A percentile compares a stretch with the other conserved stretches of the same genome.
phyloP scores from a whole-genome alignment of 192 early-diverging fungal genomes.

The Lobosporangium transversale region DNA sequence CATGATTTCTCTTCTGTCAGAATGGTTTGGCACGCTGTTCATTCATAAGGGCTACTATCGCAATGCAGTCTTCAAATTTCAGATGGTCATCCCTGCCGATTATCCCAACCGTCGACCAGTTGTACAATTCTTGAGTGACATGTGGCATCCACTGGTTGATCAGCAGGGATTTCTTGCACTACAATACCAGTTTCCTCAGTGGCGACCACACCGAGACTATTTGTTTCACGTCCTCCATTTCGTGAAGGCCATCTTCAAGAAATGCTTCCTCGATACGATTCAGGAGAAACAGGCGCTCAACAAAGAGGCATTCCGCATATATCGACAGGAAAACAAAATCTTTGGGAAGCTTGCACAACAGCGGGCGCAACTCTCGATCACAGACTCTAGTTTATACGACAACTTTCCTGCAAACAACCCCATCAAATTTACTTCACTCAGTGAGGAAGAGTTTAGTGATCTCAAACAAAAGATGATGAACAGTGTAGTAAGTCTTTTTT shows the following conservation, averaged over 20 bases:
- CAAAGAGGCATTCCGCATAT: conserved; percentile 72
- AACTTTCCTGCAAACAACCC: conserved; percentile 64
- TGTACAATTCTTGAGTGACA: conserved; percentile 76
- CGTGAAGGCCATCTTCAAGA: conserved; percentile 87
- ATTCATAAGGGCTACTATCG: conserved; percentile 91
- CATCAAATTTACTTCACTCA: conserved; percentile 66
- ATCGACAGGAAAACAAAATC: conserved; percentile 63
- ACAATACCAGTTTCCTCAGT: conserved; percentile 82
- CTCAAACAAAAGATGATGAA: background rate
- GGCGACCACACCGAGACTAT: conserved; percentile 85
- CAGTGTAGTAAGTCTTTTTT: background rate
- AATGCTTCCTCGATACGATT: conserved; percentile 73
- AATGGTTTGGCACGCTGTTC: conserved; percentile 89
- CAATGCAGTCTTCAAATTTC: conserved; percentile 90
- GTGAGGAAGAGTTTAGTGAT: conserved; percentile 59
- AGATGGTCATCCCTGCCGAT: conserved; percentile 77
- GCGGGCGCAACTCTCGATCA: conserved; percentile 77
- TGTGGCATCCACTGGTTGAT: conserved; percentile 89
- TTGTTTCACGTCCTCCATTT: conserved; percentile 89
- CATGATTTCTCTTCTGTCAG: no score
- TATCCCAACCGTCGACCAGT: conserved; percentile 81
- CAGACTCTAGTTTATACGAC: conserved; percentile 69
- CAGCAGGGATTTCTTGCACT: conserved; percentile 73
- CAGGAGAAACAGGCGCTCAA: conserved; percentile 69
- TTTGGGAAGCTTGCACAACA: conserved; percentile 79